These are phyloP conservation scores for Mucor saturninus DNA, from an alignment of 371 early-diverging fungal species.

Conservation along the genomic window DNA sequence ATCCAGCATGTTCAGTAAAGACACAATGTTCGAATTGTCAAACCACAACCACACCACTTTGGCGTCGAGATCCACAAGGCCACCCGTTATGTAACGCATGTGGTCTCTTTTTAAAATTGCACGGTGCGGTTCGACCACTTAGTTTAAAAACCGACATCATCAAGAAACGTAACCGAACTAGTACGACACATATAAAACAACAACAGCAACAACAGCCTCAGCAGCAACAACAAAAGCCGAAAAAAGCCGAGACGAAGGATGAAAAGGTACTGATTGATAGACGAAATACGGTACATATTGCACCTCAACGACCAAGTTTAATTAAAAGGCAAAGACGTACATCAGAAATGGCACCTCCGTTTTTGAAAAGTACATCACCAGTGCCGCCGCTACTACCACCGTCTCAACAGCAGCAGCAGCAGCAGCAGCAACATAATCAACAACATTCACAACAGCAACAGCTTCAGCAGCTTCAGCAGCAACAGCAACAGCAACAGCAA, in stretches of 20 bases:
- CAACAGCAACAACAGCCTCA: background rate
- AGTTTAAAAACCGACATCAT: constrained; percentile 85
- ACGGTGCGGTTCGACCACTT: constrained; percentile 83
- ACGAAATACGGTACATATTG: constrained; percentile 22
- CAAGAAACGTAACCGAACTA: constrained; percentile 77
- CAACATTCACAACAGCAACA: background rate
- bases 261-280: constrained; percentile 5
- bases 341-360: constrained; percentile 8
- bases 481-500: background rate
- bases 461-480: background rate
- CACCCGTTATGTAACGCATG: constrained; percentile 70
- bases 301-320: constrained; percentile 16
- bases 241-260: background rate
- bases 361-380: background rate
- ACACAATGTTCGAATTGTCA: constrained; percentile 88
- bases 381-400: background rate
- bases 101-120: constrained; percentile 80
- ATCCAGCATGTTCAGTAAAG: constrained; percentile 1
- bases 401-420: background rate
- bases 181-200: background rate
- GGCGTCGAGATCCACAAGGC: constrained; percentile 89
- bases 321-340: constrained; percentile 20
- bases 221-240: background rate
- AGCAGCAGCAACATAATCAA: background rate
- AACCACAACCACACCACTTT: constrained; percentile 92